Conservation (phyloP, 345 rosid species). For the Eucalyptus sideroxylon region DNA sequence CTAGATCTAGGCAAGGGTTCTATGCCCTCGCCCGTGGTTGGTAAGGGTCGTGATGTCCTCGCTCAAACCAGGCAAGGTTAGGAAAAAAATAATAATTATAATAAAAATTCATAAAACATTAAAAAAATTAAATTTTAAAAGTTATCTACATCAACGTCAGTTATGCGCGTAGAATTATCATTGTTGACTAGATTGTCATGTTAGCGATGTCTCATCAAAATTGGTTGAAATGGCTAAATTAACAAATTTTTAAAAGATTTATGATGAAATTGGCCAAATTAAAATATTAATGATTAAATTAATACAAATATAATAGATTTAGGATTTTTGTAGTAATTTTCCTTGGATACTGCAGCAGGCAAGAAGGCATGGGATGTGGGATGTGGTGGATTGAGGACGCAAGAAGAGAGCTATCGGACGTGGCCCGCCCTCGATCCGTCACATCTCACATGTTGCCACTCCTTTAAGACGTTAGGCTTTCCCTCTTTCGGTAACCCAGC, state of each 20-base stretch:
- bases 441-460: not conserved
- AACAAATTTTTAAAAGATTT: too few species aligned
- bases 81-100: too few species aligned
- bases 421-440: not conserved
- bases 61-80: too few species aligned
- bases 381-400: not conserved
- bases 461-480: not conserved
- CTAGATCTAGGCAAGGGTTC: not conserved
- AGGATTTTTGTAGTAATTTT: too few species aligned
- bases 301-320: too few species aligned
- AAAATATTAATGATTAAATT: too few species aligned
- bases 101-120: not conserved
- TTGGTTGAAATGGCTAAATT: too few species aligned
- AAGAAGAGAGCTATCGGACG: not conserved
- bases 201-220: not conserved
- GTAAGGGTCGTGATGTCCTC: too few species aligned
- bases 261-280: too few species aligned
- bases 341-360: not conserved
- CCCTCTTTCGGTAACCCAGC: not conserved
- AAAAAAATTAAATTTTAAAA: too few species aligned
- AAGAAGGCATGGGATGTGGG: not conserved
- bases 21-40: not conserved
- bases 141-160: accelerated
- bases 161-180: accelerated
- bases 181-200: accelerated